Evolutionary conservation across 352 stramenopile species (phyloP).

Genomic region (Globisporangium lucens): DNA sequence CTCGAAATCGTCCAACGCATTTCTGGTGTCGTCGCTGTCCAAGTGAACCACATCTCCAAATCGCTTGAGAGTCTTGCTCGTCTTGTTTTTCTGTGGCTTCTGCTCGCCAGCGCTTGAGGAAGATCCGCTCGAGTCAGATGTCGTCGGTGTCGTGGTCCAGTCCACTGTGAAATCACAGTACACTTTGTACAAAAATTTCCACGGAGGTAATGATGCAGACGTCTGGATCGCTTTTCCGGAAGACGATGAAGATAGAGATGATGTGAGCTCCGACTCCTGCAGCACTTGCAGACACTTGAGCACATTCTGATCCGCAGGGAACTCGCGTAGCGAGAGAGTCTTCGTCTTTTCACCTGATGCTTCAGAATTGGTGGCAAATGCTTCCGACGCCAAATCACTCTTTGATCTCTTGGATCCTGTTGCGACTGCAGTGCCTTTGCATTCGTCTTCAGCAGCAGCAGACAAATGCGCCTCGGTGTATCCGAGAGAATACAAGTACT

Average conservation of each 20-base stretch:
- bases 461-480: constrained; percentile 31
- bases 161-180: constrained; percentile 69
- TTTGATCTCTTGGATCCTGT: not conserved
- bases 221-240: not conserved
- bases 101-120: not conserved
- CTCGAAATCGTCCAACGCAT: constrained; percentile 14
- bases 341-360: not conserved
- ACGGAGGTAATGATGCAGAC: constrained; percentile 36
- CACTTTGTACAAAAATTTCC: constrained; percentile 74
- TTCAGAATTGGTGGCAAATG: not conserved
- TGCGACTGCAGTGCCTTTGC: not conserved
- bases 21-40: not conserved
- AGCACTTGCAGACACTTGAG: constrained; percentile 73
- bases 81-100: constrained; percentile 12
- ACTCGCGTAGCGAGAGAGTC: constrained; percentile 31
- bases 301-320: constrained; percentile 70
- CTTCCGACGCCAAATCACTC: not conserved
- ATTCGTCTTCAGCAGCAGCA: constrained; percentile 22
- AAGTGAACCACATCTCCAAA: constrained; percentile 9
- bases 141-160: constrained; percentile 26
- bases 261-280: constrained; percentile 19
- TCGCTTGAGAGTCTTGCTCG: not conserved
- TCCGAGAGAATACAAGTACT: constrained; percentile 42
- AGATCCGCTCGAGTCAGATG: constrained; percentile 5
- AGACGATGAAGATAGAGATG: not conserved